phyloP scores from a whole-genome alignment of 768 basidiomycete species.

The Russula emetica region DNA sequence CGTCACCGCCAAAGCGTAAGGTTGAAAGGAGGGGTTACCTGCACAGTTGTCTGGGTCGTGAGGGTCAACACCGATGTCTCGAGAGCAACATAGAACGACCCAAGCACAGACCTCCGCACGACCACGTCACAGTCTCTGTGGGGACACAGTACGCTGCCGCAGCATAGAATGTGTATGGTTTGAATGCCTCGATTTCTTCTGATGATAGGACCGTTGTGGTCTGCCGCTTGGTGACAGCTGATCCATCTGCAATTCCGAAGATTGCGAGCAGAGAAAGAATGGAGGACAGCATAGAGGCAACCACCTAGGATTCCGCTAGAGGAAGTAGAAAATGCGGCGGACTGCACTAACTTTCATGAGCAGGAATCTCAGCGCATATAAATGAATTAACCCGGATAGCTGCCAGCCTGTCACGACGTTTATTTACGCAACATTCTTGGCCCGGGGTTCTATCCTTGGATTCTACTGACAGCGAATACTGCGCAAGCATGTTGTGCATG shows the following conservation, averaged over 20 bases:
- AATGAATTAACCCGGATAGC: neutral
- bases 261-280: neutral
- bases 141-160: conserved; percentile 49
- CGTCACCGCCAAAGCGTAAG: conserved; percentile 38
- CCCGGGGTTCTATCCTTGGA: too few relatives aligned
- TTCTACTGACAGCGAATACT: neutral
- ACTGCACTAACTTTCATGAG: neutral
- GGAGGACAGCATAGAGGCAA: neutral
- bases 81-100: neutral
- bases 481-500: neutral
- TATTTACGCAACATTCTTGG: neutral
- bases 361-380: neutral
- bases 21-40: conserved; percentile 44
- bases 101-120: conserved; percentile 43
- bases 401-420: too few relatives aligned
- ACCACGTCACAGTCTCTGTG: conserved; percentile 43
- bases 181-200: conserved; percentile 42
- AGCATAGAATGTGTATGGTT: conserved; percentile 49
- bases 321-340: too few relatives aligned
- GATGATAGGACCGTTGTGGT: neutral
- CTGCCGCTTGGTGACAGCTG: neutral
- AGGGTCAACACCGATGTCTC: neutral
- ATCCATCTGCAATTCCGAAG: neutral
- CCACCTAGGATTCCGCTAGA: neutral
- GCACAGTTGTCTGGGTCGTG: conserved; percentile 40